Conservation (phyloP, 2,329 filamentous ascomycete species). For the Lojkania enalia region DNA sequence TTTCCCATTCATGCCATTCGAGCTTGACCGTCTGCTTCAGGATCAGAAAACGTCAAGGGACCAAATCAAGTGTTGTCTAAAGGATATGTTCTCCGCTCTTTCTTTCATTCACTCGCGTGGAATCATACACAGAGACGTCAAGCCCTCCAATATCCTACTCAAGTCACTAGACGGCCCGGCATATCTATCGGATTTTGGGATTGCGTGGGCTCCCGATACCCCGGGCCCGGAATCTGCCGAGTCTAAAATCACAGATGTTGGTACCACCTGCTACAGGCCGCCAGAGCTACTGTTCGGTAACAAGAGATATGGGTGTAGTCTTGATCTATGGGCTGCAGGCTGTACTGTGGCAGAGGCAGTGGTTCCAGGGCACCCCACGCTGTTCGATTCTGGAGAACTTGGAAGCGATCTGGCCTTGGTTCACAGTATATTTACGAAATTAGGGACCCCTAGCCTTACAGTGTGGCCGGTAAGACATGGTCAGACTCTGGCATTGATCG, state of each 20-base stretch:
- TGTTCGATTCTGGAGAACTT: constrained; percentile 87
- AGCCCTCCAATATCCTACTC: constrained; percentile 86
- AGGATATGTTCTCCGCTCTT: constrained; percentile 72
- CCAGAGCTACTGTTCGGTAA: constrained; percentile 90
- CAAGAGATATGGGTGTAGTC: constrained; percentile 66
- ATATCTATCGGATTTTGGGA: constrained; percentile 88
- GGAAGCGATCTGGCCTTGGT: constrained; percentile 92
- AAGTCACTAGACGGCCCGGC: constrained; percentile 69
- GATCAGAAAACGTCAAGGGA: constrained; percentile 43
- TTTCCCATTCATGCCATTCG: constrained; percentile 81
- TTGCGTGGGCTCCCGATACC: constrained; percentile 73
- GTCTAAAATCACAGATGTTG: constrained; percentile 86
- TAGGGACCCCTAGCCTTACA: constrained; percentile 81
- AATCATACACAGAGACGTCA: constrained; percentile 92
- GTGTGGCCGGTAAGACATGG: constrained; percentile 72
- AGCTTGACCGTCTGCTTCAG: constrained; percentile 69
- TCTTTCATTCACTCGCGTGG: constrained; percentile 69
- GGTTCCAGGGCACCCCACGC: constrained; percentile 57
- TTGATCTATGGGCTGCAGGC: constrained; percentile 91
- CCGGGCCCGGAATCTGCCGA: constrained; percentile 63
- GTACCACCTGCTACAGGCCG: constrained; percentile 86
- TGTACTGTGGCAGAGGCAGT: constrained; percentile 79
- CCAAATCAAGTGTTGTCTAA: constrained; percentile 58
- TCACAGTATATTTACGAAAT: constrained; percentile 85
- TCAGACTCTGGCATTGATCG: not conserved